A percentile compares a stretch with the other conserved stretches of the same genome.
Evolutionary conservation across 352 stramenopile species (phyloP).

Genomic region (Phytopythium oedochilum): DNA sequence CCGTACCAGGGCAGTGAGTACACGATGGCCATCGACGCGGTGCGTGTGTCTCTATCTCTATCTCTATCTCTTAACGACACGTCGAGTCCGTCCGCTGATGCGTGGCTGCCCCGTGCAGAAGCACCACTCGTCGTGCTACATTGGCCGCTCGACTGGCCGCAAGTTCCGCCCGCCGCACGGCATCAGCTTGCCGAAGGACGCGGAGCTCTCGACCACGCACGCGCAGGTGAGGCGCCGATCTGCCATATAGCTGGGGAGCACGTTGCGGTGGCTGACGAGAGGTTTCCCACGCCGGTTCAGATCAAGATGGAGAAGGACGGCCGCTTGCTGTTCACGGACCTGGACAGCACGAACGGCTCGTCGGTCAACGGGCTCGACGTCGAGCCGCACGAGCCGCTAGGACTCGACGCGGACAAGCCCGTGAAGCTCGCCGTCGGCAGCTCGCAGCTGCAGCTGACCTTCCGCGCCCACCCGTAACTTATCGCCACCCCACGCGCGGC

Average conservation of each 20-base stretch:
- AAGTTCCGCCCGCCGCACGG: constrained; percentile 73
- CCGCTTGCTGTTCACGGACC: constrained; percentile 62
- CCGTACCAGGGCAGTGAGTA: constrained; percentile 61
- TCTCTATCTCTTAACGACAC: neutral
- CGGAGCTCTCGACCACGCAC: constrained; percentile 80
- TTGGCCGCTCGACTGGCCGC: constrained; percentile 73
- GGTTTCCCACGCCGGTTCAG: no score
- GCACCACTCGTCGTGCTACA: constrained; percentile 50
- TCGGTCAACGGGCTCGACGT: constrained; percentile 52
- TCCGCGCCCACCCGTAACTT: constrained; percentile 37
- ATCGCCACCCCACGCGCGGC: neutral
- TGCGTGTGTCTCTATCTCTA: constrained; percentile 5
- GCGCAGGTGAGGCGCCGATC: constrained; percentile 49
- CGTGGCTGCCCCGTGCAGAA: constrained; percentile 12
- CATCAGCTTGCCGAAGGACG: constrained; percentile 75
- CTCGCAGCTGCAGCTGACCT: constrained; percentile 46
- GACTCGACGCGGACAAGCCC: constrained; percentile 33
- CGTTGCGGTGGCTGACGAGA: no score
- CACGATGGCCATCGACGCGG: constrained; percentile 49
- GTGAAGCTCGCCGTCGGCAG: constrained; percentile 49
- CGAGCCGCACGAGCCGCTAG: constrained; percentile 40
- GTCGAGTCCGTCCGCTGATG: no score
- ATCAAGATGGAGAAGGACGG: constrained; percentile 61
- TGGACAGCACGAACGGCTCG: constrained; percentile 82
- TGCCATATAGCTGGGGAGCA: no score